These are phyloP conservation scores for Didymellaceae sp. DNA, from an alignment of 2,329 filamentous ascomycete genomes.

Conservation along the genomic window DNA sequence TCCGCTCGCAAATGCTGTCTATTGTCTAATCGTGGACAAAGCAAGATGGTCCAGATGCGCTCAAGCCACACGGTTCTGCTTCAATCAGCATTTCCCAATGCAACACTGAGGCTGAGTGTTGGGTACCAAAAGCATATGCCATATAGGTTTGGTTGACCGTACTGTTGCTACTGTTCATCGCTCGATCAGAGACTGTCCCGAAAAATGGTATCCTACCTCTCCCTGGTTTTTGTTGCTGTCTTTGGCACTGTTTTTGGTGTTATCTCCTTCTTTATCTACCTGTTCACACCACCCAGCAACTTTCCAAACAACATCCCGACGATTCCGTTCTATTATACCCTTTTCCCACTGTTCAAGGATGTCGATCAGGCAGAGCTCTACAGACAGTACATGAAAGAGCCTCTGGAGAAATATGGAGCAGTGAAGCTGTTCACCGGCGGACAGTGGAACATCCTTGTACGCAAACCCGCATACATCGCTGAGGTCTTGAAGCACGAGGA, in stretches of 20 bases:
- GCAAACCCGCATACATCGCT: constrained; percentile 52
- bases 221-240: constrained; percentile 29
- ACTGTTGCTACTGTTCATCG: constrained; percentile 1
- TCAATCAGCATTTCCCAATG: constrained; percentile 16
- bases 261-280: constrained; percentile 32
- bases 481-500: constrained; percentile 48
- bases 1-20: constrained; percentile 20
- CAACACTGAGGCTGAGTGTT: constrained; percentile 19
- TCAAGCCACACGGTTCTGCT: constrained; percentile 18
- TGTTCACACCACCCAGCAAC: constrained; percentile 35
- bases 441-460: constrained; percentile 58
- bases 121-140: constrained; percentile 13
- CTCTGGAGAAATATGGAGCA: constrained; percentile 51
- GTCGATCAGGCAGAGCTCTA: constrained; percentile 55
- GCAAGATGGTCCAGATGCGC: constrained; percentile 12
- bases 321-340: constrained; percentile 54
- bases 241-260: constrained; percentile 25
- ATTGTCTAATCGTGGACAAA: constrained; percentile 28
- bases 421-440: constrained; percentile 59
- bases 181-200: not conserved
- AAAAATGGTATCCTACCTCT: constrained; percentile 34
- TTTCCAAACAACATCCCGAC: constrained; percentile 51
- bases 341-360: constrained; percentile 52
- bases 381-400: constrained; percentile 48
- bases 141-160: constrained; percentile 23